Percentiles rank a stretch among this genome's conserved stretches.
These are phyloP conservation scores for Endothia cerciana DNA, from an alignment of 2,329 filamentous ascomycete species.

Conservation along the genomic window DNA sequence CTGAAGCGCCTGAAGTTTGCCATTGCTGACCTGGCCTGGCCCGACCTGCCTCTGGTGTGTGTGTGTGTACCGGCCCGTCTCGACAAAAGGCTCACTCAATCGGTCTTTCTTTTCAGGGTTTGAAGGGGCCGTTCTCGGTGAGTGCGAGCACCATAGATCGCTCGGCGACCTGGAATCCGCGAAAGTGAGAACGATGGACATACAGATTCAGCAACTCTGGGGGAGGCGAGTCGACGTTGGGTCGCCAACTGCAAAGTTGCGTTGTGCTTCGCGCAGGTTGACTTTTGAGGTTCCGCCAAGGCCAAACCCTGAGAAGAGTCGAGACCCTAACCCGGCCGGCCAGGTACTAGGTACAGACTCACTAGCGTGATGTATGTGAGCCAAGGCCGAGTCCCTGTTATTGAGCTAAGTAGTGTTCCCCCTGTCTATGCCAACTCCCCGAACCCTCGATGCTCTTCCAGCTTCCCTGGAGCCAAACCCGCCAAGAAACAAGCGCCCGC, in stretches of 20 bases:
- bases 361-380: too few relatives aligned
- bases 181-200: background rate
- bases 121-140: background rate
- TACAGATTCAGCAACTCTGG: background rate
- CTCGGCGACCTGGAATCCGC: background rate
- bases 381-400: too few relatives aligned
- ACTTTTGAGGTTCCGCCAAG: background rate
- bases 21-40: conserved; percentile 62
- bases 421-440: too few relatives aligned
- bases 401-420: too few relatives aligned
- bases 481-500: too few relatives aligned
- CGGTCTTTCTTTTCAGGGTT: background rate
- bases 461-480: too few relatives aligned
- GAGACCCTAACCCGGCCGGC: too few relatives aligned
- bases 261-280: background rate
- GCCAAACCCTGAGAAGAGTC: too few relatives aligned
- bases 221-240: background rate
- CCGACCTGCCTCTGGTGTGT: too few relatives aligned
- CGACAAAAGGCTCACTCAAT: background rate
- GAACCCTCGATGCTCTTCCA: too few relatives aligned
- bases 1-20: conserved; percentile 84
- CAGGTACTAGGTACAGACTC: too few relatives aligned
- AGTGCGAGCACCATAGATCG: background rate
- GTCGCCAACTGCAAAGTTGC: background rate
- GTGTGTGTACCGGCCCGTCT: background rate